Conservation (phyloP, 1,284 basidiomycete genomes). For the Volvariella volvacea region DNA sequence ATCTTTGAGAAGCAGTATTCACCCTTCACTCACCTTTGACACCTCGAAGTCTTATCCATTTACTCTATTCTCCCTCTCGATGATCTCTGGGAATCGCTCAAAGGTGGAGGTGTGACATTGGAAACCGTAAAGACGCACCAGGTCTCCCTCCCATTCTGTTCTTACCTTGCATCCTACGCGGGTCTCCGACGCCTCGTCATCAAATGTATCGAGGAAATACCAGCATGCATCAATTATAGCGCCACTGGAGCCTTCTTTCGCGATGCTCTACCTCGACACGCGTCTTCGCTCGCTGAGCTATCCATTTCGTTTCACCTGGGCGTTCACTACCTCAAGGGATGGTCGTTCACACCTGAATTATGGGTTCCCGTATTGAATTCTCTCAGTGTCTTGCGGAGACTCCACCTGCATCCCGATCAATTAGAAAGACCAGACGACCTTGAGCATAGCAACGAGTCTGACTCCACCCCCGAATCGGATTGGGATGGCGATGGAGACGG, state of each 20-base stretch:
- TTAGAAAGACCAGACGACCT: too few relatives aligned
- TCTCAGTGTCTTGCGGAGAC: too few relatives aligned
- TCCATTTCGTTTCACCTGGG: not conserved
- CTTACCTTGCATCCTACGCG: not conserved
- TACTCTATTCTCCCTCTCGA: not conserved
- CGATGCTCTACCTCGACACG: not conserved
- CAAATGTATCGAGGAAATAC: not conserved
- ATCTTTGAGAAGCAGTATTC: not conserved
- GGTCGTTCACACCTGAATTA: too few relatives aligned
- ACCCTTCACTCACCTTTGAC: not conserved
- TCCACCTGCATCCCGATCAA: too few relatives aligned
- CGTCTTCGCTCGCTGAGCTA: not conserved
- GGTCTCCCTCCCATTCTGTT: not conserved
- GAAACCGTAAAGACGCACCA: not conserved
- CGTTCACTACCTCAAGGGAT: too few relatives aligned
- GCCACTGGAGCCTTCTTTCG: not conserved
- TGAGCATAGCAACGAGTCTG: too few relatives aligned
- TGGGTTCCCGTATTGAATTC: too few relatives aligned
- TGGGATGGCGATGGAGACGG: too few relatives aligned
- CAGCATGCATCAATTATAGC: not conserved
- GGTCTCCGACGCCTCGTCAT: not conserved
- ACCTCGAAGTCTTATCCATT: not conserved
- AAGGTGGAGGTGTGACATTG: not conserved
- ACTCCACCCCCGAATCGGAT: too few relatives aligned
- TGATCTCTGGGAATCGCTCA: not conserved